Percentiles rank a stretch among this genome's conserved stretches.
Conservation (phyloP, 225 moss, liverwort and hornwort species). For the Takakia lepidozioides region DNA sequence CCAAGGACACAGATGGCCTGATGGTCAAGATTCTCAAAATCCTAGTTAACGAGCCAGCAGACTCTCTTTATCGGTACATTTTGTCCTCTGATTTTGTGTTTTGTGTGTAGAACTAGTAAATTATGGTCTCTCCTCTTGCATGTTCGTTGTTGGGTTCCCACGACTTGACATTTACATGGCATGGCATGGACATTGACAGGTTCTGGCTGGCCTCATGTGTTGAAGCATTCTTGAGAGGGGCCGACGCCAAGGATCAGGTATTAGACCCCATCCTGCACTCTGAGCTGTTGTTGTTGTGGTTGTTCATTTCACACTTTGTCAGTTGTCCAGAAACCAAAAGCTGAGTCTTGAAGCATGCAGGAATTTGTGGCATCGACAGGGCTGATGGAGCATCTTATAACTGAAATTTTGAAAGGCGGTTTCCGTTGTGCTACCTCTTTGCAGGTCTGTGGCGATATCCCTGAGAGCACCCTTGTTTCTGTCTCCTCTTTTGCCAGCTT, state of each 20-base stretch:
- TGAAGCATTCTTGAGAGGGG: conserved; percentile 68
- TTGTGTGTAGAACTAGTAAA: too few species aligned
- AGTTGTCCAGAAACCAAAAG: too few species aligned
- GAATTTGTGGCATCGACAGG: conserved; percentile 58
- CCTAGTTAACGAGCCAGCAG: conserved; percentile 54
- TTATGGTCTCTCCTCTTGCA: too few species aligned
- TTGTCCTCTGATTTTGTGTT: conserved; percentile 1
- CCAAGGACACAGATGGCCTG: conserved; percentile 38
- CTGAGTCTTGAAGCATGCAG: conserved; percentile 14
- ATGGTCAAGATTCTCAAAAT: conserved; percentile 57
- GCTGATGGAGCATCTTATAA: conserved; percentile 63
- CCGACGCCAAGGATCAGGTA: conserved; percentile 60
- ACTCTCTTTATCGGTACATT: conserved; percentile 53
- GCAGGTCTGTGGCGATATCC: conserved; percentile 63
- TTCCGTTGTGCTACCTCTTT: conserved; percentile 58
- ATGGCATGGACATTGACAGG: conserved; percentile 16
- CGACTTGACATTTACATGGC: conserved; percentile 1
- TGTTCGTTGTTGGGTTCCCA: too few species aligned
- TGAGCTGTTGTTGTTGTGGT: background rate
- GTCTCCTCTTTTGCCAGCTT: too few species aligned
- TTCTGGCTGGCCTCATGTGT: conserved; percentile 78
- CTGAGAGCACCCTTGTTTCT: too few species aligned
- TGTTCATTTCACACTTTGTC: too few species aligned
- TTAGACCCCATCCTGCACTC: conserved; percentile 2
- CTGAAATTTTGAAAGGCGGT: conserved; percentile 70